Conservation (phyloP, 2,329 filamentous ascomycete species). For the Diplocarpon mali region DNA sequence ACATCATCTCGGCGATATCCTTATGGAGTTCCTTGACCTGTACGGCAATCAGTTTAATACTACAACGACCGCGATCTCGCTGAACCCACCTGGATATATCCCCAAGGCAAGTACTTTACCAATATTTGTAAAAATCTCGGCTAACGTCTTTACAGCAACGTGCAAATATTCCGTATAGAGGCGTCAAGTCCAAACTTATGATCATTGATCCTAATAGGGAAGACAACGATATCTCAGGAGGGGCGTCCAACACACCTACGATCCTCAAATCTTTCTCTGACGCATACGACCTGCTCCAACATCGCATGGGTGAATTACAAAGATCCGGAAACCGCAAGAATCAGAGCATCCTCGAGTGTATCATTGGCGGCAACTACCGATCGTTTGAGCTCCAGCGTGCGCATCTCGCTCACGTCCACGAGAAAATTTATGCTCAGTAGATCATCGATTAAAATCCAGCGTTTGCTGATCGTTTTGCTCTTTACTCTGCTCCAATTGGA, state of each 20-base stretch:
- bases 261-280: constrained; percentile 61
- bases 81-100: constrained; percentile 65
- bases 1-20: constrained; percentile 64
- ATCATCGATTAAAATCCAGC: constrained; percentile 1
- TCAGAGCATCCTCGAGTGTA: constrained; percentile 49
- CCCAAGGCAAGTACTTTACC: constrained; percentile 53
- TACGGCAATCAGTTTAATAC: constrained; percentile 79
- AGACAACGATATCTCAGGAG: constrained; percentile 81
- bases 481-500: background rate
- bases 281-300: constrained; percentile 46
- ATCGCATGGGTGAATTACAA: constrained; percentile 44
- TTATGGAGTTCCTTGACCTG: constrained; percentile 81
- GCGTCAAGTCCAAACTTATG: constrained; percentile 55
- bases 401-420: constrained; percentile 29
- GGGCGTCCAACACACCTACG: constrained; percentile 57
- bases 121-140: background rate
- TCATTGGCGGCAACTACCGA: constrained; percentile 71
- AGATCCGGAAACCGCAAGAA: constrained; percentile 22
- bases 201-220: constrained; percentile 87
- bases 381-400: constrained; percentile 60
- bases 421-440: constrained; percentile 19
- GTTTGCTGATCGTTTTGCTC: background rate
- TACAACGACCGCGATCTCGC: constrained; percentile 56
- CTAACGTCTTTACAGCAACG: constrained; percentile 3
- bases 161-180: constrained; percentile 33